Base-by-base conservation (phyloP, 2,329 filamentous ascomycete genomes). In the Hortaea sp. region DNA sequence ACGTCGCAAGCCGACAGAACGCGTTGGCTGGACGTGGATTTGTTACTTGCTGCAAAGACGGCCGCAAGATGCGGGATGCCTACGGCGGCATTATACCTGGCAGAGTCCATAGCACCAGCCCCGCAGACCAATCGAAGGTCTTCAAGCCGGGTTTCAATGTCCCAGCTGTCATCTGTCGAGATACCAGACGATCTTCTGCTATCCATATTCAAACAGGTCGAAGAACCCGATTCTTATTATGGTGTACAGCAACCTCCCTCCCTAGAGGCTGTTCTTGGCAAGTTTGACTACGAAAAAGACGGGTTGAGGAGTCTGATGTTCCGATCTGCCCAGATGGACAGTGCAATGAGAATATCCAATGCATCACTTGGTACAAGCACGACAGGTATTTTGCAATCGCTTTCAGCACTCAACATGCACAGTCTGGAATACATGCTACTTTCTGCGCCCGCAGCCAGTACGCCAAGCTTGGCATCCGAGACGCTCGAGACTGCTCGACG, bases 151-250 rank as follows among this genome's bases (percentile, higher is more conserved):
- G 42, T 47, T 7, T 59, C 60, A 29, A 20, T 52, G 5, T 53
- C 51, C 5, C 49, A 53, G 39, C 27, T 50, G 4, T 31, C 41
- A 69, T 81, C 64, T 9, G 60, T 60, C 1, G 54, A 61, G 29
- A 48, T 72, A 28, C 77, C 85, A 5, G 74, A 77, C 3, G 79
- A 85, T 29, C 73, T 94, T 1, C 71, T 97, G 9, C 74, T 95
- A 39, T 72, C 77, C 1, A 89, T 98, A 2, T 98, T 92, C 63
- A 84, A 87, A 60, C 90, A 87, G 50, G 85, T 98, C 41, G 89
- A 95, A 60, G 94, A 99, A 58, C 90, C 89, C 1, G 92, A 99
- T 63, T 84, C 88, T 0, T 98, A 94, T 63, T 98, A 98, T 61
- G 94, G 92, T 4, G 75, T 95, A 6, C 79, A 86, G 38, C 85